Percentiles rank a stretch among this genome's conserved stretches.
phyloP scores from a whole-genome alignment of 371 early-diverging fungal genomes.

The Actinomortierella ambigua region DNA sequence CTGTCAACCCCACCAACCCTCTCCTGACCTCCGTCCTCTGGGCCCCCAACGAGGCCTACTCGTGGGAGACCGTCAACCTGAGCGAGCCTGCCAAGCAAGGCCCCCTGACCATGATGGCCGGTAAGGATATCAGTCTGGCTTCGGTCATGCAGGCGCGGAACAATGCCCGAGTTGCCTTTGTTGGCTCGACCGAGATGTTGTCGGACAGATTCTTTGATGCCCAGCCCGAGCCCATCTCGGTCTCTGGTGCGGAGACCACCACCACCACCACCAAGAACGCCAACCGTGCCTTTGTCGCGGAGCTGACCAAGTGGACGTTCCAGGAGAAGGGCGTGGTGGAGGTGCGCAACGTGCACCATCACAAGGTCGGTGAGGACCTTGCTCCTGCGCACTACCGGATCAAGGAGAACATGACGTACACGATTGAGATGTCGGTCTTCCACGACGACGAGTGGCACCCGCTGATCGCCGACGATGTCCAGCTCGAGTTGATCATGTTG shows the following conservation, averaged over 20 bases:
- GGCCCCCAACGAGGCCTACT: constrained; percentile 67
- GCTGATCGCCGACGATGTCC: constrained; percentile 76
- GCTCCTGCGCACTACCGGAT: constrained; percentile 83
- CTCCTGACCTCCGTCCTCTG: constrained; percentile 72
- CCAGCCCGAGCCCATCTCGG: constrained; percentile 6
- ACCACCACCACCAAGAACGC: constrained; percentile 52
- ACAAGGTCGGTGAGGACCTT: constrained; percentile 67
- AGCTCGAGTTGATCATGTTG: constrained; percentile 93
- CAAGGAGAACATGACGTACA: constrained; percentile 86
- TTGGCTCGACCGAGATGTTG: constrained; percentile 84
- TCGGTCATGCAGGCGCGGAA: constrained; percentile 86
- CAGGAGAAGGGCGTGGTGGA: constrained; percentile 91
- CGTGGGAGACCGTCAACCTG: constrained; percentile 50
- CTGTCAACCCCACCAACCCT: constrained; percentile 56
- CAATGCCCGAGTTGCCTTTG: constrained; percentile 87
- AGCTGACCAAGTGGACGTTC: constrained; percentile 88
- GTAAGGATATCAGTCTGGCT: constrained; percentile 67
- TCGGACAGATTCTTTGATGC: constrained; percentile 54
- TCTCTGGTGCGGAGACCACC: neutral
- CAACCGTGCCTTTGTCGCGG: constrained; percentile 74
- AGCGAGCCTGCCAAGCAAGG: constrained; percentile 44
- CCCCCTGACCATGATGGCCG: constrained; percentile 49
- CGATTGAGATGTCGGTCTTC: constrained; percentile 80
- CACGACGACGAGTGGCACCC: constrained; percentile 82
- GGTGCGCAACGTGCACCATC: constrained; percentile 65